Evolutionary conservation across 352 stramenopile species (phyloP), one percentile per base, ranked within the genome.

Genomic region (Phytophthora macrochlamydospora): DNA sequence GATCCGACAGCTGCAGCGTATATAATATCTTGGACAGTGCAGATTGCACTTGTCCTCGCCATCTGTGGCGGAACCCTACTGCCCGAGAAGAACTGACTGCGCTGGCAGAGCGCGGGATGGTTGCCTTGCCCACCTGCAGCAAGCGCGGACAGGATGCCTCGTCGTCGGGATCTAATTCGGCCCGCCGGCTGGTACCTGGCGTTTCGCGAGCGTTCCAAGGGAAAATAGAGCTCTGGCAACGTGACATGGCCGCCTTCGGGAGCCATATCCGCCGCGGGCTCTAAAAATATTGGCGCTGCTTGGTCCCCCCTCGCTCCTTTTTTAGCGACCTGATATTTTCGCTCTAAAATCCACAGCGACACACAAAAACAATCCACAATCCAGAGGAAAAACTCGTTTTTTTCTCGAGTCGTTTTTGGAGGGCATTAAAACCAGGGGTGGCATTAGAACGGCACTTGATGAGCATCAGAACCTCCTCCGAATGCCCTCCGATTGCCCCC

Each of bases 211-310:
- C 42, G 8, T 75, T 68, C 57, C 42, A 68, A 5, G 32, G 32
- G 32, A 68, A 37, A 62, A 59, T 75, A 75, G 54, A 59, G 29
- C 43, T 24, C 31, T 3, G 4, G 12, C 72, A 61, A 55, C 61
- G 56, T 56, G 65, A 74, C 60, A 71, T 59, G 65, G 12, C 40
- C 48, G 52, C 48, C 18, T 24, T 24, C 18, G 0, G 0, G 52
- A 71, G 9, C 11, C 43, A 49, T 29, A 72, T 72, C 57, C 57
- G 32, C 18, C 18, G 57, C 48, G 40, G 40, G 40, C 43, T 49
- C 46, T 61, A 72, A 75, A 75, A 76, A 69, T 73, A 54, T 12
- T 48, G 0, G 62, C 62, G 60, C 44, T 70, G 46, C 40, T 76
- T 69, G 56, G 56, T 62, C 60, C 70, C 69, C 65, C 65, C 57